Base-by-base conservation (phyloP, 441 rosid genomes). In the Corymbia calophylla region DNA sequence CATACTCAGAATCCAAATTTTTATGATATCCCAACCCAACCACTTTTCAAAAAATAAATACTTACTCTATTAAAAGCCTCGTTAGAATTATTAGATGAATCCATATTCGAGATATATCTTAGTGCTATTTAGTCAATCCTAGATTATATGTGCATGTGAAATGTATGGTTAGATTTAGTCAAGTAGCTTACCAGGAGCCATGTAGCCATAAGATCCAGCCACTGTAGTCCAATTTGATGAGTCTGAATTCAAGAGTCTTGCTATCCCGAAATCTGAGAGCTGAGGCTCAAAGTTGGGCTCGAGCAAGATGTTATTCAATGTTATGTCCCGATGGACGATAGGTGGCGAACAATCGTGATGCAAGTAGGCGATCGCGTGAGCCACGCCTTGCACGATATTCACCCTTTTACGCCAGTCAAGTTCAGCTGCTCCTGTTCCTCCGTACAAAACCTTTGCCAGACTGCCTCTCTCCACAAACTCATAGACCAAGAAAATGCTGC, bases 361-460 rank as follows among this genome's bases (percentile, higher is more conserved):
- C 89, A 92, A 55, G 88, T 92, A 89, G 60, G 93, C 82, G 27
- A 92, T 82, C 16, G 91, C 89, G 23, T 92, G 68, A 49, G 92
- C 91, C 68, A 91, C 87, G 53, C 91, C 82, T 81, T 19, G 87
- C 53, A 89, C 56, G 18, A 90, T 73, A 53, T 88, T 87, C 47
- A 91, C 14, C 86, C 91, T 88, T 55, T 64, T 64, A 70, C 56
- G 88, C 88, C 92, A 91, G 87, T 87, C 87, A 70, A 91, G 68
- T 23, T 87, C 85, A 82, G 68, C n/a, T 87, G 88, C 87, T 49
- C 53, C 87, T 31, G 29, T 53, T 7, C 16, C 88, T 44, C 82
- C 84, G 21, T 49, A 84, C 64, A 87, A 8, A 2, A 53, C 62
- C 51, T 89, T 87, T 25, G 64, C 88, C 84, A 89, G 81, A 62